phyloP scores from a whole-genome alignment of 2,329 filamentous ascomycete species.

The Nemania serpens region DNA sequence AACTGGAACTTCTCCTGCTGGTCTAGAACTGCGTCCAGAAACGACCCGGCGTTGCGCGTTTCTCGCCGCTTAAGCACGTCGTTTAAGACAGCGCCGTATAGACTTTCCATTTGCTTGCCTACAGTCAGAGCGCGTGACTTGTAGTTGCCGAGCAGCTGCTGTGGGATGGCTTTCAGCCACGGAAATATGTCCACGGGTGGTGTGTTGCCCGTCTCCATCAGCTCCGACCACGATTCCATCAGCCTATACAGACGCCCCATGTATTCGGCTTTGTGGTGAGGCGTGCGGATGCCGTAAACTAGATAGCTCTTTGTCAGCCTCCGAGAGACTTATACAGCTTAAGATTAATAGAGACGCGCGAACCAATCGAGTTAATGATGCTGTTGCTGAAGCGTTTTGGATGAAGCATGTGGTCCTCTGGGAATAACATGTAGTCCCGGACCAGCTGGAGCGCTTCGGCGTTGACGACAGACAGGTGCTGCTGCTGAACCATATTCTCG shows the following conservation, averaged over 20 bases:
- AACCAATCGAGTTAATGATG: slow-evolving; percentile 48
- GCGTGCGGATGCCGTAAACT: slow-evolving; percentile 45
- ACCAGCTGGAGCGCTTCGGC: slow-evolving; percentile 56
- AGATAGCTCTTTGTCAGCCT: not conserved
- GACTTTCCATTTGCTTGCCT: slow-evolving; percentile 46
- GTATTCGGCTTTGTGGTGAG: slow-evolving; percentile 1
- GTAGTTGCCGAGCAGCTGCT: slow-evolving; percentile 48
- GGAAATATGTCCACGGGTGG: slow-evolving; percentile 56
- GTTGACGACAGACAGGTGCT: slow-evolving; percentile 49
- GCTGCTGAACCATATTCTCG: slow-evolving; percentile 47
- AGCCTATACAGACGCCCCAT: slow-evolving; percentile 25
- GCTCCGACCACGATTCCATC: slow-evolving; percentile 43
- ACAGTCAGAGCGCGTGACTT: slow-evolving; percentile 39
- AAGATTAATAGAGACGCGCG: not conserved
- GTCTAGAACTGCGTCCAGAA: slow-evolving; percentile 21
- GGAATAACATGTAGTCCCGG: slow-evolving; percentile 47
- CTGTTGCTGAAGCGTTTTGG: slow-evolving; percentile 55
- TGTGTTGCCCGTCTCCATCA: slow-evolving; percentile 53
- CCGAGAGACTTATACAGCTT: too few relatives aligned
- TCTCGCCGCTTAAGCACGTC: slow-evolving; percentile 31
- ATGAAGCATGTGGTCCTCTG: slow-evolving; percentile 52
- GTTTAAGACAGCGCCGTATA: slow-evolving; percentile 49
- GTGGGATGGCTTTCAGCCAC: slow-evolving; percentile 48
- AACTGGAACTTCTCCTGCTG: slow-evolving; percentile 38
- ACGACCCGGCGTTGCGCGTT: slow-evolving; percentile 10